Evolutionary conservation across 768 basidiomycete genomes (phyloP), one percentile per base, ranked within the genome.

Genomic region (Tylopilus rubrobrunneus): DNA sequence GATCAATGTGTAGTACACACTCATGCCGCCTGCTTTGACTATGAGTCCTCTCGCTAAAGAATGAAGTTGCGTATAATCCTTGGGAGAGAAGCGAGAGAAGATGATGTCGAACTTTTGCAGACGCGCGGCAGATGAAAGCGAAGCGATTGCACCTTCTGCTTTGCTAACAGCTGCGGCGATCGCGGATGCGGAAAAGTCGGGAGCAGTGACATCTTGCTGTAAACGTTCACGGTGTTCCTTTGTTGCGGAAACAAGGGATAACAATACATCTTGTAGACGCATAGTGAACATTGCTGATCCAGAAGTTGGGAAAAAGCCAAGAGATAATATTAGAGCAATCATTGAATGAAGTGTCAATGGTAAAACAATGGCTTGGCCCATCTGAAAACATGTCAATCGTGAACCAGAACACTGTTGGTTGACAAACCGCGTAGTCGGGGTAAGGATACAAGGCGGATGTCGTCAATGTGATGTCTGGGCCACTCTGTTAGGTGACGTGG

Each of bases 371-470:
- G 65, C 42, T 62, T 71, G 59, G 34, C 86, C 86, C 12, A 82
- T 60, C 74, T 82, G 52, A 19, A 48, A 21, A 25, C 9, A 40
- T n/a, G 49, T 63, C 44, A 58, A 44, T 42, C 34, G 4, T 33
- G 15, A 27, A 17, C 36, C 25, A 34, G 23, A 10, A 37, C 6
- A 19, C 6, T 19, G 17, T 21, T 27, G 21, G n/a, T 42, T n/a
- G 51, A 62, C 76, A 55, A 49, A 77, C 77, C 51, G 48, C 58
- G 65, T 89, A 90, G 62, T 78, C 79, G 2, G 87, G 81, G 58
- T 74, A 89, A 1, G 88, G 88, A 61, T 78, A 84, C 8, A 90
- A 69, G 14, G 68, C 77, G 0, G 81, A 78, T 0, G 81, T 82
- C 0, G 80, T 83, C 15, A 87, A 59, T 17, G 71, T 68, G n/a